Percentiles rank a stretch among this genome's conserved stretches.
These are phyloP conservation scores for Betula pendula DNA, from an alignment of 306 rosid genomes.

Conservation along the genomic window DNA sequence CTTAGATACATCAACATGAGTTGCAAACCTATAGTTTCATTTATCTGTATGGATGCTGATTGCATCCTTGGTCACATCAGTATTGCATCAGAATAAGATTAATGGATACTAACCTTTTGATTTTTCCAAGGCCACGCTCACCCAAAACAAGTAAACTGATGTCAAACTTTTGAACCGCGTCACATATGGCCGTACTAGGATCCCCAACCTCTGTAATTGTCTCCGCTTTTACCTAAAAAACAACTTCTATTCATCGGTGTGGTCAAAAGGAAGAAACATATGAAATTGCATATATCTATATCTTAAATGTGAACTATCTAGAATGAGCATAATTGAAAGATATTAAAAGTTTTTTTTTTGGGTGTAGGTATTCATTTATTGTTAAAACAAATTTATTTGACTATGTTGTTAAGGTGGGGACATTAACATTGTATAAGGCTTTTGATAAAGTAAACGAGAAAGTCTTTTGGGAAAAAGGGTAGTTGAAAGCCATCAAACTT, in stretches of 20 bases:
- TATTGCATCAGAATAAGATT: neutral
- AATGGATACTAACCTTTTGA: conserved; percentile 36
- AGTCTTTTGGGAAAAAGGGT: neutral
- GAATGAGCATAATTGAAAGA: neutral
- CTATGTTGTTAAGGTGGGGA: neutral
- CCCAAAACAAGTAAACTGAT: conserved; percentile 49
- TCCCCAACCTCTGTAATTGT: conserved; percentile 44
- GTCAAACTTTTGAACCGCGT: conserved; percentile 42
- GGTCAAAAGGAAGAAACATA: neutral
- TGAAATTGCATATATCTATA: neutral
- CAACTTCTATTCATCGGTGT: neutral
- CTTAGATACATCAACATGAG: neutral
- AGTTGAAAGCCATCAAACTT: neutral
- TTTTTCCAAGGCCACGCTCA: conserved; percentile 37
- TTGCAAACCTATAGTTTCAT: neutral
- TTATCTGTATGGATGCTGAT: neutral
- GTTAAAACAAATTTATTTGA: neutral
- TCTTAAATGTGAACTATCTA: neutral
- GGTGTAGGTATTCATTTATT: neutral
- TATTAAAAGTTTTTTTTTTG: neutral
- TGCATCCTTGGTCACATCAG: neutral
- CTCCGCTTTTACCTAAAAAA: conserved; percentile 38
- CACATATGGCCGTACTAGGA: conserved; percentile 41
- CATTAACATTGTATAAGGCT: neutral
- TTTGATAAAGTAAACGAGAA: neutral